Evolutionary conservation across 2,329 filamentous ascomycete genomes (phyloP), one percentile per base, ranked within the genome.

Genomic region (Leptoxyphium fumago): DNA sequence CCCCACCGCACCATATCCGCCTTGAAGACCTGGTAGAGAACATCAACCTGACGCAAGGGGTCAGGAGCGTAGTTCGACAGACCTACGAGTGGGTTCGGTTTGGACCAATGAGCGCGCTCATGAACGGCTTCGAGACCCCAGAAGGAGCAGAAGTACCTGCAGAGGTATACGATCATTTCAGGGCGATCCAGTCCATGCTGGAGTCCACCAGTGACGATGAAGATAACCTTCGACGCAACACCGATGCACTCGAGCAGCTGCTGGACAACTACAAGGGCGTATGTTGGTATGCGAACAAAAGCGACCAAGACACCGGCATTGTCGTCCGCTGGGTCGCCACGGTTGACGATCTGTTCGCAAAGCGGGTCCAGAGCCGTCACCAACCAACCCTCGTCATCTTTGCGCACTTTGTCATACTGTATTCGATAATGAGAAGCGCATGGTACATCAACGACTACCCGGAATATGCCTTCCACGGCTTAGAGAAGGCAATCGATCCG

Each of bases 21-120:
- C 45, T 52, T 14, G 52, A 55, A 11, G 50, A 53, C 14, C 43
- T 57, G 8, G 44, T 46, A n/a, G 51, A 57, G 38, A 39, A 49
- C 11, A 47, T 56, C 14, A 36, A 48, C 5, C 42, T 57, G 14
- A 55, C 50, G 6, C 41, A 48, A 26, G 49, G 49, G 9, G 48
- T 50, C 11, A 45, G 46, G 17, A 48, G 49, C n/a, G 36, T 51
- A 14, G 46, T 48, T 14, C 36, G 45, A 9, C 32, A 15, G 5
- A 4, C 32, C 15, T 36, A 36, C 15, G 13, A 36, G 9, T 36
- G 32, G 32, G 32, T 36, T 9, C 32, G 32, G 3, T 15, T 13
- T 36, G 32, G 32, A 36, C 32, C 32, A 13, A 13, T 36, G 32
- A 15, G 15, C 32, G 32, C 11, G 32, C 32, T 36, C 15, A 30